These are phyloP conservation scores for Fallopia convolvulus DNA, from an alignment of 148 eudicot species.

Conservation along the genomic window DNA sequence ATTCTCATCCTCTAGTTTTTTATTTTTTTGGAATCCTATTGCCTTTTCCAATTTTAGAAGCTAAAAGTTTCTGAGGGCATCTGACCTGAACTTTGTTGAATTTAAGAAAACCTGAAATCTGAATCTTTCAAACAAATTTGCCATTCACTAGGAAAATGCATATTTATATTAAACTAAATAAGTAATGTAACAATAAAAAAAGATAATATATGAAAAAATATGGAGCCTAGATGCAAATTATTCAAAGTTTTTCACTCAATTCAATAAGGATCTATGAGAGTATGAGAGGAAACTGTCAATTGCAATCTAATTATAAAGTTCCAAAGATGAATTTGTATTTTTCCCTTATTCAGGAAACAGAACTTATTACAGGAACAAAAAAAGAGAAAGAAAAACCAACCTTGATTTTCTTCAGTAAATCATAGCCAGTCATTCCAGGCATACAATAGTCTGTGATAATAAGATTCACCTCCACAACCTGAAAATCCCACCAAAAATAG, in stretches of 20 bases:
- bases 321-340: not conserved
- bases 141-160: not conserved
- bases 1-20: not conserved
- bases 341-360: not conserved
- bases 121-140: not conserved
- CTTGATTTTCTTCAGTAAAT: conserved; percentile 93
- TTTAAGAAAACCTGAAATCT: not conserved
- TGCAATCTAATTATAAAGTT: not conserved
- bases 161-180: not conserved
- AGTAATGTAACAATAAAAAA: not conserved
- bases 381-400: conserved; percentile 26
- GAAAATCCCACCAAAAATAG: conserved; percentile 7
- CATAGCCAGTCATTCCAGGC: conserved; percentile 99
- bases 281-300: conserved; percentile 2
- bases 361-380: not conserved
- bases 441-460: conserved; percentile 92
- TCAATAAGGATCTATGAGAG: not conserved
- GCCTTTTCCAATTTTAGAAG: conserved; percentile 1
- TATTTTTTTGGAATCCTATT: not conserved
- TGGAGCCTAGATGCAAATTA: not conserved
- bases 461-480: conserved; percentile 80
- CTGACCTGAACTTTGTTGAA: not conserved
- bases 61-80: not conserved
- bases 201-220: not conserved
- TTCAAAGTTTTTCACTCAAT: not conserved